Evolutionary conservation across 805 yeast genomes (phyloP).

Genomic region (Kodamaea nitidulidarum): DNA sequence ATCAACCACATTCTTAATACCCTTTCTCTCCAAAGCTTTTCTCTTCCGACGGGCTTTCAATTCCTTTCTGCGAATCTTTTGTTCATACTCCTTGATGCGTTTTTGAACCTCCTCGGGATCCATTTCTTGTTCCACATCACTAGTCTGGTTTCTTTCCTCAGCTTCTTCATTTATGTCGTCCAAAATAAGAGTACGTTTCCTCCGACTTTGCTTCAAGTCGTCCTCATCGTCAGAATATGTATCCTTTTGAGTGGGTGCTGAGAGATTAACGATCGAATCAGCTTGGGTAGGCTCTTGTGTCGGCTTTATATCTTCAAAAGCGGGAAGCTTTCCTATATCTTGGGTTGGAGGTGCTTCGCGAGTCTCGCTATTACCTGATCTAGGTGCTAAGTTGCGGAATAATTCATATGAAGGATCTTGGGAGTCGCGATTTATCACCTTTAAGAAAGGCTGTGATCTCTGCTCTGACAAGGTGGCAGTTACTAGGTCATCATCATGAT

Average conservation of each 20-base stretch:
- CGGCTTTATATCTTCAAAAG: constrained; percentile 18
- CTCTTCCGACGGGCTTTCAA: constrained; percentile 30
- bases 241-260: constrained; percentile 1
- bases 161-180: constrained; percentile 10
- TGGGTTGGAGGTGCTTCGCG: constrained; percentile 10
- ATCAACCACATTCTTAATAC: constrained; percentile 60
- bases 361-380: constrained; percentile 6
- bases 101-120: constrained; percentile 21
- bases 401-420: constrained; percentile 13
- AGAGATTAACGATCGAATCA: no score
- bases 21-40: constrained; percentile 55
- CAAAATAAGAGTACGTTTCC: not conserved
- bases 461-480: constrained; percentile 14
- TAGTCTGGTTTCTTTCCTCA: constrained; percentile 16
- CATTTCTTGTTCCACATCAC: constrained; percentile 21
- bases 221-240: constrained; percentile 23
- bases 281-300: constrained; percentile 6
- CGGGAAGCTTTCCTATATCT: constrained; percentile 16
- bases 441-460: constrained; percentile 5
- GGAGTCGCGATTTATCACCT: not conserved
- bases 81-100: constrained; percentile 37
- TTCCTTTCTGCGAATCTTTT: constrained; percentile 32
- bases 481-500: constrained; percentile 10
- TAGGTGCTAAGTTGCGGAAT: constrained; percentile 30
- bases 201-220: not conserved